Conservation (phyloP, 1,139 yeast species). For the Kodamaea alishanica region DNA sequence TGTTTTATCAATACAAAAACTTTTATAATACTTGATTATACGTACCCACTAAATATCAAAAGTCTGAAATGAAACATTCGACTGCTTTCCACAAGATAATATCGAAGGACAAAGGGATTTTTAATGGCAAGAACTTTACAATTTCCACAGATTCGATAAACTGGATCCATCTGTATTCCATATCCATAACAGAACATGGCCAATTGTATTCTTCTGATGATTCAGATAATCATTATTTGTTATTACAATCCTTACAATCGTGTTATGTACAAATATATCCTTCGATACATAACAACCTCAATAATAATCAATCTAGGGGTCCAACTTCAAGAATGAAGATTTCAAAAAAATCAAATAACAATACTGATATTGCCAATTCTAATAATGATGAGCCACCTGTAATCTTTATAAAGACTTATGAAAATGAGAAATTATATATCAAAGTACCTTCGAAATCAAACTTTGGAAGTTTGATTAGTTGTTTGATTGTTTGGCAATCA, state of each 20-base stretch:
- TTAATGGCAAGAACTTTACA: conserved; percentile 33
- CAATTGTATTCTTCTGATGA: conserved; percentile 36
- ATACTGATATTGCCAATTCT: not conserved
- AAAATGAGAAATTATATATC: conserved; percentile 46
- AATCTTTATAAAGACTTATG: conserved; percentile 44
- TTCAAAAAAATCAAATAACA: conserved; percentile 1
- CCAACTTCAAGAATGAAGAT: conserved; percentile 1
- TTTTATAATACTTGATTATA: no score
- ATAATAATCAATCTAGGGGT: conserved; percentile 3
- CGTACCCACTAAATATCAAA: no score
- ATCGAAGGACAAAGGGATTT: conserved; percentile 34
- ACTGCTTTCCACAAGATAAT: conserved; percentile 32
- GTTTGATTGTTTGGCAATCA: conserved; percentile 62
- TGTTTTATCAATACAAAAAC: no score
- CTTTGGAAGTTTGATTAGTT: conserved; percentile 48
- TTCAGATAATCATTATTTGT: conserved; percentile 29
- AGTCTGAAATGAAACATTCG: conserved; percentile 18
- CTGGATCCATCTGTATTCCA: conserved; percentile 34
- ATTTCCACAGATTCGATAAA: conserved; percentile 38
- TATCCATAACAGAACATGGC: conserved; percentile 38
- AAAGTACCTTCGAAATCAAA: conserved; percentile 40
- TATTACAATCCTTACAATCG: conserved; percentile 38
- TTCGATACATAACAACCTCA: conserved; percentile 7
- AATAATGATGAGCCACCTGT: conserved; percentile 37
- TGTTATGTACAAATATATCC: conserved; percentile 41